Evolutionary conservation across 345 rosid species (phyloP).

Genomic region (Syzygium grande): DNA sequence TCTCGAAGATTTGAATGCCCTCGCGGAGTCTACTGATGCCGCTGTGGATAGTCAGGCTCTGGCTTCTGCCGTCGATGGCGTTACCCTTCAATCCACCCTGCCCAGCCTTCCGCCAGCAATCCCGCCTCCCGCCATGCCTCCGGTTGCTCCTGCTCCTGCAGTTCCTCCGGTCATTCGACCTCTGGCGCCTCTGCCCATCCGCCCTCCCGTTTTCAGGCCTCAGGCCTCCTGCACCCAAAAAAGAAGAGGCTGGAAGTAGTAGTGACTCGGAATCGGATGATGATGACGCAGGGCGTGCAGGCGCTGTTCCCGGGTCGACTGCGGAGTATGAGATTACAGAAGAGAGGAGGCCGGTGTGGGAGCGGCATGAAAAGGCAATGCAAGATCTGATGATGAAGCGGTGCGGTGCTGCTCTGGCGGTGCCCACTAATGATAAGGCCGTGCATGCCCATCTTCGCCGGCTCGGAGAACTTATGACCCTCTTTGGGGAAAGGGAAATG

Average conservation of each 20-base stretch:
- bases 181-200: constrained; percentile 38
- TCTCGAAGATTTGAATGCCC: constrained; percentile 18
- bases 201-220: constrained; percentile 43
- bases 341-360: constrained; percentile 55
- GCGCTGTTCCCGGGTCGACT: constrained; percentile 15
- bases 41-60: constrained; percentile 14
- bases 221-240: constrained; percentile 47
- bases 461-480: constrained; percentile 83
- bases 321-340: constrained; percentile 53
- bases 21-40: constrained; percentile 23
- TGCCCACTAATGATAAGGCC: constrained; percentile 90
- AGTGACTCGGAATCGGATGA: constrained; percentile 54
- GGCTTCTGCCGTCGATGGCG: constrained; percentile 19
- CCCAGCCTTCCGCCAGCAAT: constrained; percentile 22
- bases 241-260: constrained; percentile 49
- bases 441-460: constrained; percentile 80
- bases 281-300: constrained; percentile 23
- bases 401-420: constrained; percentile 85
- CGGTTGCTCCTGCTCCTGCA: constrained; percentile 52
- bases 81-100: constrained; percentile 24
- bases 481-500: constrained; percentile 95
- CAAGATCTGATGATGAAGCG: constrained; percentile 77
- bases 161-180: constrained; percentile 43
- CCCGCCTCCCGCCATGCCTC: constrained; percentile 29
- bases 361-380: constrained; percentile 81